Percentiles rank a stretch among this genome's conserved stretches.
phyloP scores from a whole-genome alignment of 2,329 filamentous ascomycete genomes.

The Hymenoscyphus repandus region DNA sequence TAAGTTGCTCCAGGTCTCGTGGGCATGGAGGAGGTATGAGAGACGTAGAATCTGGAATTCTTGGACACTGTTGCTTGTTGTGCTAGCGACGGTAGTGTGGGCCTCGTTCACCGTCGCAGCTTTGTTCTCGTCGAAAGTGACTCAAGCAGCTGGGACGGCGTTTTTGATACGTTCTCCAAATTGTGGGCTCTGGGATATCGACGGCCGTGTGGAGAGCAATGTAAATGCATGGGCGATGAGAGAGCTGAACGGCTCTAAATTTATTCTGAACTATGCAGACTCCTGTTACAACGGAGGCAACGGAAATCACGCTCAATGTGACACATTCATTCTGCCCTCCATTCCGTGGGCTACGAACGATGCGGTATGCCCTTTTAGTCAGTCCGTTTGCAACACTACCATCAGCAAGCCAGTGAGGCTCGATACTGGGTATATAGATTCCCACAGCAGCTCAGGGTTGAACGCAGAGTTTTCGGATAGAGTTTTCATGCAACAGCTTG shows the following conservation, averaged over 20 bases:
- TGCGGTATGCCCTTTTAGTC: slow-evolving; percentile 11
- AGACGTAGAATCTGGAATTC: background rate
- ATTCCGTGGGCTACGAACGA: slow-evolving; percentile 9
- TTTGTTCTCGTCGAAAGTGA: slow-evolving; percentile 14
- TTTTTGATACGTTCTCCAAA: slow-evolving; percentile 4
- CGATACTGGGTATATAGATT: slow-evolving; percentile 14
- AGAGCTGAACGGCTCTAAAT: slow-evolving; percentile 3
- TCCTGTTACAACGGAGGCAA: slow-evolving; percentile 6
- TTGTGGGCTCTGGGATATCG: slow-evolving; percentile 11
- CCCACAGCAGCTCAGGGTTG: slow-evolving; percentile 10
- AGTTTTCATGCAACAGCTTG: slow-evolving; percentile 3
- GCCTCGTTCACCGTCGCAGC: slow-evolving; percentile 5
- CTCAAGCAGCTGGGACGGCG: slow-evolving; percentile 2
- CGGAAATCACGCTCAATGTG: background rate
- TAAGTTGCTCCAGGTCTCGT: slow-evolving; percentile 3
- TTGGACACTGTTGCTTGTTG: background rate
- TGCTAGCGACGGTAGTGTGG: background rate
- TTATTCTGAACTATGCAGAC: slow-evolving; percentile 6
- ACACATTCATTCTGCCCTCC: slow-evolving; percentile 1
- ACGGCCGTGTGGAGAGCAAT: too few species aligned
- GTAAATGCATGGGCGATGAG: slow-evolving; percentile 3
- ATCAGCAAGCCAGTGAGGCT: slow-evolving; percentile 6
- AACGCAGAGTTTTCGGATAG: slow-evolving; percentile 6
- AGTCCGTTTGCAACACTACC: slow-evolving; percentile 2
- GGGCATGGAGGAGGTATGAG: slow-evolving; percentile 6